Evolutionary conservation across 768 basidiomycete genomes (phyloP).

Genomic region (Kwoniella mangroviensis): DNA sequence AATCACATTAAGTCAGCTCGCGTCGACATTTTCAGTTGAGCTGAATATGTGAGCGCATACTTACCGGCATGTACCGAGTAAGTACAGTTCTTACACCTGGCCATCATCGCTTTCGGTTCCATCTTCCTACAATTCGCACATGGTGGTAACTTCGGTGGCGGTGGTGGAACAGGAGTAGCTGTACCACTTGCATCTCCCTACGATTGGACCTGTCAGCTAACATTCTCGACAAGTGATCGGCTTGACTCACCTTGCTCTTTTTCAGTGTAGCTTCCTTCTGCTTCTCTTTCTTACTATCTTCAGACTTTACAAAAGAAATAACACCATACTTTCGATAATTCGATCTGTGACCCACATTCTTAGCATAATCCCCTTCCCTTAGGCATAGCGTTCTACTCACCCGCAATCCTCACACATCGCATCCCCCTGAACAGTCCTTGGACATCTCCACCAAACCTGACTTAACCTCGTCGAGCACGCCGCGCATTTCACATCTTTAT

Average conservation of each 20-base stretch:
- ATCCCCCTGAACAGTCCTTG: constrained; percentile 75
- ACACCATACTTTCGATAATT: constrained; percentile 95
- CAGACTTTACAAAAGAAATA: constrained; percentile 59
- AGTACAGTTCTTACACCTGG: constrained; percentile 79
- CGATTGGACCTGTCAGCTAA: not conserved
- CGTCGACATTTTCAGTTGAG: constrained; percentile 1
- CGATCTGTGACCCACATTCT: constrained; percentile 50
- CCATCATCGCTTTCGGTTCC: constrained; percentile 75
- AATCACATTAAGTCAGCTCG: constrained; percentile 5
- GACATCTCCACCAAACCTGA: constrained; percentile 86
- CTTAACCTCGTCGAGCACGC: constrained; percentile 84
- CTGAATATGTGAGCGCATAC: constrained; percentile 22
- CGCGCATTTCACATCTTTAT: constrained; percentile 65
- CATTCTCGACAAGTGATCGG: constrained; percentile 3
- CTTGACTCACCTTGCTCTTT: constrained; percentile 62
- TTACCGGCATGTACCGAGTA: constrained; percentile 80
- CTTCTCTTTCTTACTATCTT: constrained; percentile 60
- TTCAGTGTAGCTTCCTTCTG: constrained; percentile 67
- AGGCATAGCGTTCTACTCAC: constrained; percentile 29
- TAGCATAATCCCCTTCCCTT: too few species aligned
- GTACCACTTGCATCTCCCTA: constrained; percentile 62
- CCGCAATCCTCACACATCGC: constrained; percentile 86
- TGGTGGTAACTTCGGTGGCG: constrained; percentile 57
- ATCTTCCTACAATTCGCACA: constrained; percentile 76
- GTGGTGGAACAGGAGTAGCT: constrained; percentile 64